Evolutionary conservation across 345 rosid genomes (phyloP).

Genomic region (Hibiscus tridactylites): DNA sequence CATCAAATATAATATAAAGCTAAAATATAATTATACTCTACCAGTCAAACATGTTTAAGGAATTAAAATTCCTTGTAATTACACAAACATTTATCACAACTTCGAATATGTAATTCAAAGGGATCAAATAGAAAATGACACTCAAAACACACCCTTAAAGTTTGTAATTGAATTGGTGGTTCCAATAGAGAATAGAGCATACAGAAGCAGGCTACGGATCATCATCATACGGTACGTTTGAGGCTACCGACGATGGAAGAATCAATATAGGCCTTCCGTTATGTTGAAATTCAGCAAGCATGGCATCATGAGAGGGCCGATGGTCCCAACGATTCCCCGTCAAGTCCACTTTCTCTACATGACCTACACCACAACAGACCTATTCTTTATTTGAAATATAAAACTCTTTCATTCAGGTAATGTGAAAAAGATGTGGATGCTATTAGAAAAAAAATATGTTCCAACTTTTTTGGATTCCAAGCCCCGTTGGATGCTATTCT

Average conservation of each 20-base stretch:
- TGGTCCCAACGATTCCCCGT: slow-evolving; percentile 52
- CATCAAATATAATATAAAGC: too few species aligned
- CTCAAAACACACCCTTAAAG: background rate
- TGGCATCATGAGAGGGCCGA: slow-evolving; percentile 27
- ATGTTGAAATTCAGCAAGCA: slow-evolving; percentile 49
- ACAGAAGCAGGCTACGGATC: slow-evolving; percentile 45
- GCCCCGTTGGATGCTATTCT: background rate
- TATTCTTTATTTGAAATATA: background rate
- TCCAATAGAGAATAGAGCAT: background rate
- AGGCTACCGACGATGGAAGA: slow-evolving; percentile 30
- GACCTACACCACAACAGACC: slow-evolving; percentile 32
- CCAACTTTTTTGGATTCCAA: background rate
- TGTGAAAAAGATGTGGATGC: background rate
- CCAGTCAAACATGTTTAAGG: too few species aligned
- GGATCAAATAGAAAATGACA: too few species aligned
- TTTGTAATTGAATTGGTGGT: background rate
- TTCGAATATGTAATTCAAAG: too few species aligned
- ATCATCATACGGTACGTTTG: slow-evolving; percentile 57
- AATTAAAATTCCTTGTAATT: too few species aligned
- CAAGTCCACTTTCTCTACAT: slow-evolving; percentile 61
- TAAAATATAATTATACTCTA: too few species aligned
- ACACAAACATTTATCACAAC: too few species aligned
- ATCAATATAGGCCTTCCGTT: slow-evolving; percentile 53
- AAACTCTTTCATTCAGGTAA: background rate
- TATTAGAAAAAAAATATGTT: background rate